Evolutionary conservation across 2,329 filamentous ascomycete species (phyloP).

Genomic region (Fusarium scirpi): DNA sequence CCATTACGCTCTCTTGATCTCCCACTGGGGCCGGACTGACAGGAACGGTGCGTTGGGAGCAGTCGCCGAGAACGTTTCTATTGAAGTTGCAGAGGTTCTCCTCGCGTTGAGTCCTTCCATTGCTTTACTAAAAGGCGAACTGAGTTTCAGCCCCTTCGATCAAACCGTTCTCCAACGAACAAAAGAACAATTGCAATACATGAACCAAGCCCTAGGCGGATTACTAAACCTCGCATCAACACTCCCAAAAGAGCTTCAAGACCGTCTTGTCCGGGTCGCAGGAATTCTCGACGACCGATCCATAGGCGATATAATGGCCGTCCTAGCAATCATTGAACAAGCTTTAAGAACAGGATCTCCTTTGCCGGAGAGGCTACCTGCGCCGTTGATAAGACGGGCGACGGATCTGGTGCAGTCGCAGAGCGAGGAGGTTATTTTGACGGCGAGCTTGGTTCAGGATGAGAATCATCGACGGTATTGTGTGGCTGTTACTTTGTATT

Average conservation of each 20-base stretch:
- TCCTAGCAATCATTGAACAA: slow-evolving; percentile 60
- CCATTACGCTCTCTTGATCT: slow-evolving; percentile 62
- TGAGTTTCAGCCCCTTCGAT: slow-evolving; percentile 50
- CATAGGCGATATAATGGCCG: slow-evolving; percentile 65
- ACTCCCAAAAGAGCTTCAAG: slow-evolving; percentile 56
- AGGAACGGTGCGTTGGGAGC: slow-evolving; percentile 47
- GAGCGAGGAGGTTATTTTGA: slow-evolving; percentile 48
- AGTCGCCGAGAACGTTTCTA: slow-evolving; percentile 47
- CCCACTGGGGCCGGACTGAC: slow-evolving; percentile 56
- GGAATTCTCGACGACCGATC: slow-evolving; percentile 58
- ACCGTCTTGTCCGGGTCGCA: slow-evolving; percentile 52
- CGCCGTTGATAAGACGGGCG: slow-evolving; percentile 57
- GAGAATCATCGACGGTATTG: slow-evolving; percentile 60
- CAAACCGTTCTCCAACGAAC: slow-evolving; percentile 48
- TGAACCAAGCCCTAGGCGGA: slow-evolving; percentile 51
- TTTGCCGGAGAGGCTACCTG: slow-evolving; percentile 60
- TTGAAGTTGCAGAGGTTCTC: slow-evolving; percentile 49
- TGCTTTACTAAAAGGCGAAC: slow-evolving; percentile 47
- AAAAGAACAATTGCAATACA: slow-evolving; percentile 48
- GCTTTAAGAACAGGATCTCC: slow-evolving; percentile 61
- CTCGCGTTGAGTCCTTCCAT: slow-evolving; percentile 45
- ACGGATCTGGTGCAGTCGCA: slow-evolving; percentile 45
- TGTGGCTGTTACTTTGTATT: slow-evolving; percentile 58
- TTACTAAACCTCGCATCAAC: slow-evolving; percentile 51
- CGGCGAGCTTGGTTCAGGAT: slow-evolving; percentile 52